phyloP scores from a whole-genome alignment of 495 filamentous ascomycete genomes.

The Tuber magnatum region DNA sequence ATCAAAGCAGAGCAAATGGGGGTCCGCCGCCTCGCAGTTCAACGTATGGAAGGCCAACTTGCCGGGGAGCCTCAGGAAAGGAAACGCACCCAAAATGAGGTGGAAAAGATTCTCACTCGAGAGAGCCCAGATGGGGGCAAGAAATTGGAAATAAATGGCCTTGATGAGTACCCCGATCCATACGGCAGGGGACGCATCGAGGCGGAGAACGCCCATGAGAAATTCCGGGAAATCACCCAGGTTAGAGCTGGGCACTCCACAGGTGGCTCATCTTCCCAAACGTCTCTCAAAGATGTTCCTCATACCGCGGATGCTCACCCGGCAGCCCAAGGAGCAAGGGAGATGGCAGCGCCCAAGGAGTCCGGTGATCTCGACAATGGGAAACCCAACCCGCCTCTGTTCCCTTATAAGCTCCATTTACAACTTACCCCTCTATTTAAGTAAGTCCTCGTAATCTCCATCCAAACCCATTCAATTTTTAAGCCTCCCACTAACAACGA shows the following conservation, averaged over 20 bases:
- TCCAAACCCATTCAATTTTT: not conserved
- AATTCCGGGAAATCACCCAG: not conserved
- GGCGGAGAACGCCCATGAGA: not conserved
- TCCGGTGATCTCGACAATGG: not conserved
- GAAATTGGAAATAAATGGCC: not conserved
- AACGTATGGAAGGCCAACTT: not conserved
- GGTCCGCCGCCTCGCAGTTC: not conserved
- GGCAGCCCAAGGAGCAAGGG: not conserved
- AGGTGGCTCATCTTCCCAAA: not conserved
- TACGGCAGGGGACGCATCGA: not conserved
- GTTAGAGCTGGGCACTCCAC: not conserved
- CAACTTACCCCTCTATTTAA: slow-evolving; percentile 24
- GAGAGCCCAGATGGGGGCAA: not conserved
- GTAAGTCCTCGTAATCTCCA: slow-evolving; percentile 13
- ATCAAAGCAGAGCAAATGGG: not conserved
- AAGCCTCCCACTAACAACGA: not conserved
- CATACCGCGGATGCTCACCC: not conserved
- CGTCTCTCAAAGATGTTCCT: not conserved
- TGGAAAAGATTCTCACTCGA: not conserved
- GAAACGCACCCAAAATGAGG: not conserved
- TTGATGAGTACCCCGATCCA: not conserved
- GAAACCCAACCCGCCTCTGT: not conserved
- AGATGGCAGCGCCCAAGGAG: not conserved
- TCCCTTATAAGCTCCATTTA: slow-evolving; percentile 27
- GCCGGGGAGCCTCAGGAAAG: not conserved